Conservation (phyloP, 2,329 filamentous ascomycete species). For the Pseudonectria buxi region DNA sequence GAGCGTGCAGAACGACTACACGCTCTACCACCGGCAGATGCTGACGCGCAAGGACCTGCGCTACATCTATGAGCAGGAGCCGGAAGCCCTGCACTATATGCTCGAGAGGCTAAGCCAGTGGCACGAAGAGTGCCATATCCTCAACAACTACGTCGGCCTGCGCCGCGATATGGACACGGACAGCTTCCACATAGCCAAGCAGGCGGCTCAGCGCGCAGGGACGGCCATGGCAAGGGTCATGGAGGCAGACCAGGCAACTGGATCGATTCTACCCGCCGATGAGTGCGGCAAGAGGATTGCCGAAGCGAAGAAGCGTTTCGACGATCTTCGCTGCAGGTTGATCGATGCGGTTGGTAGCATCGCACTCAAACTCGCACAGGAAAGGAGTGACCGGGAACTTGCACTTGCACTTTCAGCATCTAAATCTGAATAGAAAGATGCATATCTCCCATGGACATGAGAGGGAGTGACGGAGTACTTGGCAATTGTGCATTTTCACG, state of each 20-base stretch:
- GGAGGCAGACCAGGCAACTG: too few species aligned
- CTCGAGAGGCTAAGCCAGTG: conserved; percentile 1
- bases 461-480: too few species aligned
- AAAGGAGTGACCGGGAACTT: too few species aligned
- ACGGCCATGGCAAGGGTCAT: conserved; percentile 6
- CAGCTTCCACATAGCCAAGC: conserved; percentile 4
- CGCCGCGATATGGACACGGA: conserved; percentile 1
- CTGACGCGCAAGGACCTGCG: conserved; percentile 4
- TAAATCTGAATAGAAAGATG: too few species aligned
- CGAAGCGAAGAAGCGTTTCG: too few species aligned
- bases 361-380: too few species aligned
- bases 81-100: conserved; percentile 3
- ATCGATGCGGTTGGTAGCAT: too few species aligned
- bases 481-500: too few species aligned
- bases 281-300: conserved; percentile 13
- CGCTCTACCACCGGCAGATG: conserved; percentile 3
- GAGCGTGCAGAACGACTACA: conserved; percentile 8
- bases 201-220: conserved; percentile 8
- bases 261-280: neutral
- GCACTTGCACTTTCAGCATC: too few species aligned
- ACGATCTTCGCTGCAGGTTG: too few species aligned
- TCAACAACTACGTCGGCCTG: conserved; percentile 15
- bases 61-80: conserved; percentile 10
- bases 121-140: conserved; percentile 8
- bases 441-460: too few species aligned